These are phyloP conservation scores for Aspergillus brasiliensis DNA, from an alignment of 2,329 filamentous ascomycete species.

Conservation along the genomic window DNA sequence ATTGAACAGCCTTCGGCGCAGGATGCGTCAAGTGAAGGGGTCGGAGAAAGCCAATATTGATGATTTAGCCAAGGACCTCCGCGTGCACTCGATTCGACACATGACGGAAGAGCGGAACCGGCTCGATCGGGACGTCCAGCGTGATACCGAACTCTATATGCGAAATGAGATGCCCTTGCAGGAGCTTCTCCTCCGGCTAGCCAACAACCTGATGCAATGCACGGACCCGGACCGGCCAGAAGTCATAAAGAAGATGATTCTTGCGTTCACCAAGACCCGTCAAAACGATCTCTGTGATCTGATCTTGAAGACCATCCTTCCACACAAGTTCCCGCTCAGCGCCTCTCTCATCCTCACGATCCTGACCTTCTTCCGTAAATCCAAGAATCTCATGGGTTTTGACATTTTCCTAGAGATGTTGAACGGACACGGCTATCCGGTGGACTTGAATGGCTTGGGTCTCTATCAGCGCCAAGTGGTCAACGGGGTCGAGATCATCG, in stretches of 20 bases:
- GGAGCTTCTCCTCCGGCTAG: conserved; percentile 38
- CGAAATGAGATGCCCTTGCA: conserved; percentile 35
- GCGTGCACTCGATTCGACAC: conserved; percentile 20
- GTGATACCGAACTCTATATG: conserved; percentile 33
- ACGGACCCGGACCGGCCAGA: conserved; percentile 40
- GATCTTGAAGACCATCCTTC: conserved; percentile 41
- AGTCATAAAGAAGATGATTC: conserved; percentile 37
- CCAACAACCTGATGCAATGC: conserved; percentile 38
- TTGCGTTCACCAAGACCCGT: conserved; percentile 40
- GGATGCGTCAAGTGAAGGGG: conserved; percentile 35
- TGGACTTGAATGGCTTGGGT: conserved; percentile 34
- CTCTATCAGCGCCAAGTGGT: conserved; percentile 30
- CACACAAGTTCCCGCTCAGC: conserved; percentile 40
- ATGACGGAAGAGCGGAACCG: conserved; percentile 19
- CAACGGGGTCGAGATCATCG: conserved; percentile 40
- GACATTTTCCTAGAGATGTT: conserved; percentile 43
- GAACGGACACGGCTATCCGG: conserved; percentile 36
- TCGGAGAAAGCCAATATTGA: conserved; percentile 27
- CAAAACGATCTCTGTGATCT: conserved; percentile 45
- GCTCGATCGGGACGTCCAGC: conserved; percentile 33
- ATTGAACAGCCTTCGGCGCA: conserved; percentile 34
- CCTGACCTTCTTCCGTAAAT: conserved; percentile 42
- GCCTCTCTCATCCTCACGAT: conserved; percentile 40
- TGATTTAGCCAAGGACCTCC: conserved; percentile 36
- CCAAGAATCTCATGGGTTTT: conserved; percentile 44